Evolutionary conservation across 129 eudicot species (phyloP).

Genomic region (Centella asiatica): DNA sequence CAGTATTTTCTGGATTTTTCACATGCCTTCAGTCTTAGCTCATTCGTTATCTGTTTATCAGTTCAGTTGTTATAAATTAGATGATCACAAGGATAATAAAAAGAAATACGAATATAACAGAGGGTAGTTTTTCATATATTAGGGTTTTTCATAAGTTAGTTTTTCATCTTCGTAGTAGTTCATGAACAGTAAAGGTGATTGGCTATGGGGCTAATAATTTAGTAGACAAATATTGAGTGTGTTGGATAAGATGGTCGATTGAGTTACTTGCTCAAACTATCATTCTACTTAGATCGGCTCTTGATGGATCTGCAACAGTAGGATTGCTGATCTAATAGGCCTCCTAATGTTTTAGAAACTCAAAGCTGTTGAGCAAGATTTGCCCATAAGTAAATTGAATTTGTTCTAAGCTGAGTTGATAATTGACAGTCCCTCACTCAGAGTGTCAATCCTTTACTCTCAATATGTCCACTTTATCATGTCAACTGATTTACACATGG

Average conservation of each 20-base stretch:
- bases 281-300: too few relatives aligned
- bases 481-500: not conserved
- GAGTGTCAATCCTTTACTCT: not conserved
- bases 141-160: too few relatives aligned
- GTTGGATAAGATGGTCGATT: not conserved
- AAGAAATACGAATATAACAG: too few relatives aligned
- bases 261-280: not conserved
- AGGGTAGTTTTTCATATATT: too few relatives aligned
- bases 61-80: too few relatives aligned
- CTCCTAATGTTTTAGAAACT: not conserved
- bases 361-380: not conserved
- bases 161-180: too few relatives aligned
- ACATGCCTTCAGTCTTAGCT: too few relatives aligned
- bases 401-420: not conserved
- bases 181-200: not conserved
- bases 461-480: not conserved
- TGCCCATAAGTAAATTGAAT: not conserved
- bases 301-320: not conserved
- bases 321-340: not conserved
- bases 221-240: not conserved
- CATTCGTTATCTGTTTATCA: too few relatives aligned
- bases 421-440: not conserved
- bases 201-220: not conserved
- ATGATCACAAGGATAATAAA: too few relatives aligned
- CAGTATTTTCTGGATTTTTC: too few relatives aligned